These are phyloP conservation scores for Begonia loranthoides DNA, from an alignment of 306 rosid genomes.

Conservation along the genomic window DNA sequence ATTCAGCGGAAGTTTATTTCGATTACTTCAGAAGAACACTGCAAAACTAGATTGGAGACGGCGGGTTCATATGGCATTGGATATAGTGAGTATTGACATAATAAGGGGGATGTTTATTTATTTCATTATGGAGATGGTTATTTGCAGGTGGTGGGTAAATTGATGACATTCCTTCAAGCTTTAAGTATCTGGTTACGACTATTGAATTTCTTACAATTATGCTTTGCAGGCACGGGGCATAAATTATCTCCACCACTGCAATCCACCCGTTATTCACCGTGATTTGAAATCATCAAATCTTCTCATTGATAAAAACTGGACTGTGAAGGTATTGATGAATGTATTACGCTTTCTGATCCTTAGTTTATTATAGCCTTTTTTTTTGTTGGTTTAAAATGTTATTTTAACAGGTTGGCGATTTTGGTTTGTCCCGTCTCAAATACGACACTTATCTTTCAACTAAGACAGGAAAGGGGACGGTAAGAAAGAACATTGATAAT, in stretches of 20 bases:
- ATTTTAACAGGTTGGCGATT: conserved; percentile 88
- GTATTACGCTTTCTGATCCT: no score
- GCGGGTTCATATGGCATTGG: conserved; percentile 86
- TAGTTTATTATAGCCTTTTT: no score
- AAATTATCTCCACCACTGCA: conserved; percentile 91
- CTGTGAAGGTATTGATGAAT: conserved; percentile 55
- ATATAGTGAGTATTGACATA: conserved; percentile 60
- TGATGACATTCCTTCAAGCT: no score
- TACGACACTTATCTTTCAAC: conserved; percentile 82
- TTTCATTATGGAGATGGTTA: neutral
- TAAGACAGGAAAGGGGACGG: conserved; percentile 98
- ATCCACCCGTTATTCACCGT: conserved; percentile 89
- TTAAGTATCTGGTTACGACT: no score
- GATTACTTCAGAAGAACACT: conserved; percentile 71
- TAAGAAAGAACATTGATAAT: conserved; percentile 6
- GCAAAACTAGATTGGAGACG: conserved; percentile 92
- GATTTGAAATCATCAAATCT: conserved; percentile 97
- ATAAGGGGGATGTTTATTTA: neutral
- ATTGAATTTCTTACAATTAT: no score
- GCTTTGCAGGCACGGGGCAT: conserved; percentile 70
- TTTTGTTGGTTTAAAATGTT: no score
- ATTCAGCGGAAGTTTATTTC: conserved; percentile 93
- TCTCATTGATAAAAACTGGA: conserved; percentile 88
- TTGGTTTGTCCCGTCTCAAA: conserved; percentile 97
- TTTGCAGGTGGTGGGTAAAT: no score